phyloP scores from a whole-genome alignment of 2,329 filamentous ascomycete genomes.

The Davidsoniella neocaledoniae region DNA sequence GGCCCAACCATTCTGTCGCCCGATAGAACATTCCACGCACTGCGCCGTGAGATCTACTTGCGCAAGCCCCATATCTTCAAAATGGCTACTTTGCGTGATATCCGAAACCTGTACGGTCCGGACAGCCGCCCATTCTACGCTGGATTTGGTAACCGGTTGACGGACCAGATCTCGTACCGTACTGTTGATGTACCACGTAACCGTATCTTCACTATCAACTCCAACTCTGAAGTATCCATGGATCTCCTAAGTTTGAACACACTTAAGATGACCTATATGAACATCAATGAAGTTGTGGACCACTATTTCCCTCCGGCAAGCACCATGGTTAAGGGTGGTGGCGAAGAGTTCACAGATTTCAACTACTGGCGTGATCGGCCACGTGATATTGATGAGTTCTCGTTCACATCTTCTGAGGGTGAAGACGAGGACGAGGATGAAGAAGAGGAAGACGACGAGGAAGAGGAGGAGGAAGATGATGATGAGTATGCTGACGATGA shows the following conservation, averaged over 20 bases:
- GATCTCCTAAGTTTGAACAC: slow-evolving; percentile 83
- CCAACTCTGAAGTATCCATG: slow-evolving; percentile 84
- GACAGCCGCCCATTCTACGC: slow-evolving; percentile 81
- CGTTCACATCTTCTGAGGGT: slow-evolving; percentile 49
- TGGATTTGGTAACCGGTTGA: slow-evolving; percentile 90
- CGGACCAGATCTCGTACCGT: slow-evolving; percentile 88
- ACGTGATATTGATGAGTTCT: slow-evolving; percentile 75
- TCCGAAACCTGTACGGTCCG: slow-evolving; percentile 68
- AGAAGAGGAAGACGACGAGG: slow-evolving; percentile 33
- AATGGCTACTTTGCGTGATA: slow-evolving; percentile 94
- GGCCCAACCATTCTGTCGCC: slow-evolving; percentile 92
- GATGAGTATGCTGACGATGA: slow-evolving; percentile 25
- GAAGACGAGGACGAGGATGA: slow-evolving; percentile 40
- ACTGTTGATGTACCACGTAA: slow-evolving; percentile 89
- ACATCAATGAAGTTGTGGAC: slow-evolving; percentile 92
- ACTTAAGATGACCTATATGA: slow-evolving; percentile 91
- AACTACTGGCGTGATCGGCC: slow-evolving; percentile 85
- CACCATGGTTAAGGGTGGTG: slow-evolving; percentile 71
- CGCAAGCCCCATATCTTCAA: slow-evolving; percentile 98
- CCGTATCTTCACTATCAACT: slow-evolving; percentile 97
- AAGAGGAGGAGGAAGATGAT: slow-evolving; percentile 31
- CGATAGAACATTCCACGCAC: slow-evolving; percentile 82
- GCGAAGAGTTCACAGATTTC: slow-evolving; percentile 93
- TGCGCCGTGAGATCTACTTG: slow-evolving; percentile 83
- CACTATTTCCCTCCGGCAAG: slow-evolving; percentile 94